Conservation (phyloP, 306 rosid genomes). For the Rosa multiflora region DNA sequence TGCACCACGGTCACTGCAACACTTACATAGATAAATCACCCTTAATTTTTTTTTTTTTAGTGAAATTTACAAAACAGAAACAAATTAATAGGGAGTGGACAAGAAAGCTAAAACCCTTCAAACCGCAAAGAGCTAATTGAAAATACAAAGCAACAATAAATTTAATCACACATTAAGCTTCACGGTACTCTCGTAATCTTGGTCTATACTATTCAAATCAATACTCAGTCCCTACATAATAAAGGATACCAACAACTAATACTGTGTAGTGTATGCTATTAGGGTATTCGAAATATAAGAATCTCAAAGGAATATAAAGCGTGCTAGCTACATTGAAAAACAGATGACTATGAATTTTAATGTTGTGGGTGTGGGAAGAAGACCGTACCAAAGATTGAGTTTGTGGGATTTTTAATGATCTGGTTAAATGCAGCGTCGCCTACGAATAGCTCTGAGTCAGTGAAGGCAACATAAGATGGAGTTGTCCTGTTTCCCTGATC, state of each 20-base stretch:
- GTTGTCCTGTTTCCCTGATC: conserved; percentile 7
- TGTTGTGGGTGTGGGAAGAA: neutral
- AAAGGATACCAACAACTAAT: neutral
- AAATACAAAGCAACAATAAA: neutral
- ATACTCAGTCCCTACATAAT: neutral
- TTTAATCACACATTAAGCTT: too few species aligned
- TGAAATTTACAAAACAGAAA: too few species aligned
- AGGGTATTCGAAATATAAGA: too few species aligned
- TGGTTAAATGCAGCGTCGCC: neutral
- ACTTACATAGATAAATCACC: too few species aligned
- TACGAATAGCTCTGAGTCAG: neutral
- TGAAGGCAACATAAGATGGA: conserved; percentile 4
- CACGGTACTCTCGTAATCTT: neutral
- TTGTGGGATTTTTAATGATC: neutral
- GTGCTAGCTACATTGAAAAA: neutral
- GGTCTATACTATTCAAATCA: neutral
- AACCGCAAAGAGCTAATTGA: too few species aligned
- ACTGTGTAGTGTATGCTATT: too few species aligned
- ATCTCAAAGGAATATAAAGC: neutral
- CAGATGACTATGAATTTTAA: neutral
- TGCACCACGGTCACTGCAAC: too few species aligned
- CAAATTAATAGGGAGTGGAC: too few species aligned
- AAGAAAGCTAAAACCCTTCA: too few species aligned
- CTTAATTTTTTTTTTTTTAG: too few species aligned
- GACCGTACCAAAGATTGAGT: neutral